A percentile compares a stretch with the other conserved stretches of the same genome.
phyloP scores from a whole-genome alignment of 495 filamentous ascomycete species.

The Mytilinidion resinicola region DNA sequence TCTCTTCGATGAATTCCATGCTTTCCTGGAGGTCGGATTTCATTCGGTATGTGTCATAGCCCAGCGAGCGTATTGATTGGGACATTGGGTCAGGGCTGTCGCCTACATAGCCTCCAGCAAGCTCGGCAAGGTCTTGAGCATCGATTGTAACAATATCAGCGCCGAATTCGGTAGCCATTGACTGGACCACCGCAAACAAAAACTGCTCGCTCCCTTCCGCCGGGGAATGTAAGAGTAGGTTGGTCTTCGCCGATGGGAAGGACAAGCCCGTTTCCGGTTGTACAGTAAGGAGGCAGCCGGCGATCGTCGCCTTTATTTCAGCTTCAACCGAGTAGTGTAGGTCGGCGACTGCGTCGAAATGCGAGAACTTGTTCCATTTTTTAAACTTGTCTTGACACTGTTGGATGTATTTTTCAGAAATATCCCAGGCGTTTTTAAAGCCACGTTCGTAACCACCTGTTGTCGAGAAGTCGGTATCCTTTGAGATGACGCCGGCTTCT shows the following conservation, averaged over 20 bases:
- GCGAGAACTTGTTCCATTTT: too few species aligned
- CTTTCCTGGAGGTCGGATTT: constrained; percentile 17
- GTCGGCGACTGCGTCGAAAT: neutral
- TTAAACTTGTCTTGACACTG: too few species aligned
- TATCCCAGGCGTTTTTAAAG: too few species aligned
- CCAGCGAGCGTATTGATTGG: constrained; percentile 31
- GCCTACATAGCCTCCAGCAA: constrained; percentile 66
- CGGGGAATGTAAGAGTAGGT: constrained; percentile 61
- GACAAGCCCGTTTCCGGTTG: constrained; percentile 6
- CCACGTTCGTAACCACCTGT: too few species aligned
- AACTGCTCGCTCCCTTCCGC: constrained; percentile 50
- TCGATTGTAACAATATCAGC: constrained; percentile 76
- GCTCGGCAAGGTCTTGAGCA: constrained; percentile 71
- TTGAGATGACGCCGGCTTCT: too few species aligned
- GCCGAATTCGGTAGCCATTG: constrained; percentile 50
- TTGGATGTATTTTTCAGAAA: too few species aligned
- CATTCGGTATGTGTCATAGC: constrained; percentile 35
- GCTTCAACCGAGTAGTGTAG: constrained; percentile 5
- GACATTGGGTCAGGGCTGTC: constrained; percentile 43
- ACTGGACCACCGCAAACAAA: constrained; percentile 53
- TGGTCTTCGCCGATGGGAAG: constrained; percentile 53
- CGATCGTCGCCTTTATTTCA: constrained; percentile 21
- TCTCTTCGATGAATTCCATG: constrained; percentile 24
- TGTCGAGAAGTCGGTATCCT: too few species aligned
- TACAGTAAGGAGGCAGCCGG: constrained; percentile 11